Percentiles rank a stretch among this genome's conserved stretches.
phyloP scores from a whole-genome alignment of 176 grass and related monocot species.

The Pontederia crassipes region DNA sequence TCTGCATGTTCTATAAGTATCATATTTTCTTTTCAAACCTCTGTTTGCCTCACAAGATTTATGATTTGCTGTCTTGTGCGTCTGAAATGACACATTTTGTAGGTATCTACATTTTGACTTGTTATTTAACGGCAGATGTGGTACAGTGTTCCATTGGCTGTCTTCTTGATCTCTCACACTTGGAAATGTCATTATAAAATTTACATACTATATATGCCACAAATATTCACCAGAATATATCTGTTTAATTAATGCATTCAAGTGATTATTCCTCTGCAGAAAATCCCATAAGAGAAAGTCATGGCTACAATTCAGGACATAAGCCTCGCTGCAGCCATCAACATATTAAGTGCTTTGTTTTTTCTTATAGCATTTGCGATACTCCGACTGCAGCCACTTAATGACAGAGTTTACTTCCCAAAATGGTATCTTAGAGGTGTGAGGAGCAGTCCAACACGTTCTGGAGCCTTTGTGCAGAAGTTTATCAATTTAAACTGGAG shows the following conservation, averaged over 20 bases:
- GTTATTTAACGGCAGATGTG: no score
- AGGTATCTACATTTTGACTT: no score
- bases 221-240: no score
- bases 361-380: slow-evolving; percentile 10
- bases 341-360: background rate
- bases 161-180: no score
- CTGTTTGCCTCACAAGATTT: no score
- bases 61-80: no score
- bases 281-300: background rate
- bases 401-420: slow-evolving; percentile 15
- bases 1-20: no score
- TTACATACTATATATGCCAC: no score
- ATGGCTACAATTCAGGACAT: slow-evolving; percentile 14
- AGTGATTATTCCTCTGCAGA: slow-evolving; percentile 7
- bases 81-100: no score
- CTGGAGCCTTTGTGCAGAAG: background rate
- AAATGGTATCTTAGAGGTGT: slow-evolving; percentile 12
- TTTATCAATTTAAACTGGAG: slow-evolving; percentile 6
- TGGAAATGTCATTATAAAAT: background rate
- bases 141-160: no score
- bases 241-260: slow-evolving; percentile 22
- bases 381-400: slow-evolving; percentile 6
- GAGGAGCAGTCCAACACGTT: slow-evolving; percentile 2
- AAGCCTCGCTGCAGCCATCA: slow-evolving; percentile 13
- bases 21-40: no score